Conservation (phyloP, 2,329 filamentous ascomycete species). For the Akanthomyces uredinophilus region DNA sequence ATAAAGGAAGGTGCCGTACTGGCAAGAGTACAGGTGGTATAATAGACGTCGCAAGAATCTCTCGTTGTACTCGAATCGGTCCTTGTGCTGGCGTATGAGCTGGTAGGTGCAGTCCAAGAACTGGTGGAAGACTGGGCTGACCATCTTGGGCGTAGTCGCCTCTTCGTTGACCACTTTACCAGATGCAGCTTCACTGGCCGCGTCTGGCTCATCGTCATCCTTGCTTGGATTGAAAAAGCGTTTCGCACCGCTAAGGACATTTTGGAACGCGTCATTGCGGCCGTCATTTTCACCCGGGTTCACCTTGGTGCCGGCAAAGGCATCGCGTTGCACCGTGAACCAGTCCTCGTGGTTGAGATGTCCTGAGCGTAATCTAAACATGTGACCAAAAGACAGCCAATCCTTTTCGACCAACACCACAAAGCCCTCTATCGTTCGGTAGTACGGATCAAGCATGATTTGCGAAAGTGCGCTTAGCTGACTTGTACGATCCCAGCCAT, state of each 20-base stretch:
- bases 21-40: slow-evolving; percentile 92
- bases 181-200: slow-evolving; percentile 34
- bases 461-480: slow-evolving; percentile 90
- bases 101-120: slow-evolving; percentile 95
- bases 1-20: slow-evolving; percentile 94
- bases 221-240: slow-evolving; percentile 78
- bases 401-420: slow-evolving; percentile 95
- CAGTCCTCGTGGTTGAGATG: slow-evolving; percentile 87
- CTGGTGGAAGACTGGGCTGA: slow-evolving; percentile 95
- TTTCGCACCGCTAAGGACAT: slow-evolving; percentile 78
- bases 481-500: slow-evolving; percentile 96
- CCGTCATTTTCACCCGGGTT: slow-evolving; percentile 58
- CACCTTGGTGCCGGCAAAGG: slow-evolving; percentile 58
- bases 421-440: slow-evolving; percentile 88
- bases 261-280: slow-evolving; percentile 72
- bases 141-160: slow-evolving; percentile 78
- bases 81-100: slow-evolving; percentile 76
- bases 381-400: slow-evolving; percentile 96
- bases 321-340: slow-evolving; percentile 84
- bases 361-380: slow-evolving; percentile 91
- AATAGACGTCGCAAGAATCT: slow-evolving; percentile 82
- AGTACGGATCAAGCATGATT: slow-evolving; percentile 92
- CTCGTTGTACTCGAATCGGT: slow-evolving; percentile 93
- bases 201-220: slow-evolving; percentile 58
- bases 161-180: slow-evolving; percentile 48